Conservation (phyloP, 176 grass and related monocot genomes). For the Hordeum marinum region DNA sequence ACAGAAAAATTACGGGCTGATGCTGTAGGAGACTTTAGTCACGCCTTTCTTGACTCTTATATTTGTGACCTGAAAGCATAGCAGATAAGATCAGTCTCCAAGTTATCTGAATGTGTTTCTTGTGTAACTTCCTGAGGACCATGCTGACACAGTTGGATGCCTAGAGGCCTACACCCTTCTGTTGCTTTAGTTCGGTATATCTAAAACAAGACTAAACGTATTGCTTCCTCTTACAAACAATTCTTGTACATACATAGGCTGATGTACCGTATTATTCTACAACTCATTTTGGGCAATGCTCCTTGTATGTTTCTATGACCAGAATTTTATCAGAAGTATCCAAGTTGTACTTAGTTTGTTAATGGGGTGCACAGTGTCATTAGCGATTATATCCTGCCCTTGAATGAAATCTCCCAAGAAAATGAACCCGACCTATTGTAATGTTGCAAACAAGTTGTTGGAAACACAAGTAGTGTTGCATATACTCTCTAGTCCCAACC, state of each 20-base stretch:
- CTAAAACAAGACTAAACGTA: background rate
- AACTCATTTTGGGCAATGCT: background rate
- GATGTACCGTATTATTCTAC: background rate
- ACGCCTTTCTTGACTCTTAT: slow-evolving; percentile 83
- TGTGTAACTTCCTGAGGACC: background rate
- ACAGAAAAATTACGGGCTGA: slow-evolving; percentile 33
- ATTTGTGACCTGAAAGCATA: slow-evolving; percentile 56
- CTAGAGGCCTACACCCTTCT: background rate
- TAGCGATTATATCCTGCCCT: background rate
- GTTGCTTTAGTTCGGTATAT: background rate
- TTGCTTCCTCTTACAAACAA: background rate
- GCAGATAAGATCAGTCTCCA: slow-evolving; percentile 12
- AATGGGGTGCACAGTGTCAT: background rate
- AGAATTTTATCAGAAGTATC: background rate
- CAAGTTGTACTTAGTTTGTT: background rate
- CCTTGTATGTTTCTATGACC: background rate
- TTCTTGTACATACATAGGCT: background rate
- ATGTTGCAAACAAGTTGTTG: background rate
- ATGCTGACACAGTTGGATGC: too few species aligned
- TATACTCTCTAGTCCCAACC: background rate
- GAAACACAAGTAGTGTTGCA: background rate
- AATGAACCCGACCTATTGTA: background rate
- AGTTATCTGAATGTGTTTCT: background rate
- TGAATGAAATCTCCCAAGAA: background rate
- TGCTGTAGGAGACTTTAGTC: slow-evolving; percentile 68